Evolutionary conservation across 2,329 filamentous ascomycete species (phyloP), one percentile per base, ranked within the genome.

Genomic region (Karstenula rhodostoma): DNA sequence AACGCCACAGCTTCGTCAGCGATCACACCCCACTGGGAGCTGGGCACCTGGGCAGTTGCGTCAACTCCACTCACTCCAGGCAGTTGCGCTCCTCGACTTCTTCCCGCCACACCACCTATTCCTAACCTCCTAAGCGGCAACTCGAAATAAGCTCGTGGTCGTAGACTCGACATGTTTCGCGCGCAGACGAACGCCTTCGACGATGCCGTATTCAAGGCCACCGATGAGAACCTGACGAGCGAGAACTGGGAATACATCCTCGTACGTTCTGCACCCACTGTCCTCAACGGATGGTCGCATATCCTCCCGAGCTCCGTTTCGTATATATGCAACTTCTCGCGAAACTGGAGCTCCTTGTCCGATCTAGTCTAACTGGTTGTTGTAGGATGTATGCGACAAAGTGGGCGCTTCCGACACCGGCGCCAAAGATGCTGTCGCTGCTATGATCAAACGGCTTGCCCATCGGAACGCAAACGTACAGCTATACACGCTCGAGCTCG

Each of bases 381-480:
- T 50, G 61, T 35, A 86, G 84, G 85, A 87, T 78, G 85, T 87
- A 61, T 87, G 85, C 77, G 85, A 87, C 74, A 86, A 85, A 73
- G 85, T 87, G 44, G 77, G 77, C 43, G 78, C 78, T 25, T 80
- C 82, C 61, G 84, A 86, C 51, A 83, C 75, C 51, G 83, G 86
- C 27, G 86, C 91, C 67, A 94, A 94, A 82, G 91, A 96, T 81
- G 93, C 89, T 15, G 91, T 96, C 57, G 90, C 93, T 73, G 90
- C 92, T 74, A 87, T 97, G 83, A 97, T 97, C 80, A 96, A 94
- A 82, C 87, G 94, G 44, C 85, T 97, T 57, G 93, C 93, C 58
- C 93, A 97, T 79, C 90, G 94, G 69, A 97, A 97, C 79, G 94
- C 94, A 64, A 97, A 97, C 78, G 94, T 97, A 27, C 94, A 97